A percentile compares a stretch with the other conserved stretches of the same genome.
Evolutionary conservation across 2,329 filamentous ascomycete genomes (phyloP).

Genomic region (Botrytis medusae): DNA sequence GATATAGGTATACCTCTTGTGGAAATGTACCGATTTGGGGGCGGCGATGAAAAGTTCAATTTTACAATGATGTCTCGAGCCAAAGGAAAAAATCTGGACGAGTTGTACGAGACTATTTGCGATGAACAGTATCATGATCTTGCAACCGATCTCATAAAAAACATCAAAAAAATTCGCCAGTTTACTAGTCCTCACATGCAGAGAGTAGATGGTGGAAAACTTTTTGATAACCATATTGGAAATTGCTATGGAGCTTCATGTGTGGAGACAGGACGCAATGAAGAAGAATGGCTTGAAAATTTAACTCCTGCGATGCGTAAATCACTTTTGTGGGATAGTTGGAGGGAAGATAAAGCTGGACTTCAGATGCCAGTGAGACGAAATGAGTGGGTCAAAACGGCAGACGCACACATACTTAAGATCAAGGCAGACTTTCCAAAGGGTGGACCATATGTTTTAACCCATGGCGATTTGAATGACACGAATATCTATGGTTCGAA

Average conservation of each 20-base stretch:
- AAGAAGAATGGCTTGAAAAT: slow-evolving; percentile 13
- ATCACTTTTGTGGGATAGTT: rapidly evolving
- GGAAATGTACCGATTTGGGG: slow-evolving; percentile 3
- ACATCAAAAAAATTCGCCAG: not conserved
- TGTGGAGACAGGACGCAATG: slow-evolving; percentile 3
- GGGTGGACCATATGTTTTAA: slow-evolving; percentile 12
- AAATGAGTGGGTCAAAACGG: not conserved
- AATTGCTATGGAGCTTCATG: not conserved
- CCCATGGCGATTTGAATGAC: not conserved
- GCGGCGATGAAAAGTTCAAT: not conserved
- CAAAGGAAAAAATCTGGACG: not conserved
- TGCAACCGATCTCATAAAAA: rapidly evolving
- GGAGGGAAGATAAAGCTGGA: rapidly evolving
- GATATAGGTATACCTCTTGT: not conserved
- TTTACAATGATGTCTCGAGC: slow-evolving; percentile 4
- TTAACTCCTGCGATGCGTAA: not conserved
- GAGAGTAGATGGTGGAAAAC: not conserved
- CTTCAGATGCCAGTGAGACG: not conserved
- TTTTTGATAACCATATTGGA: not conserved
- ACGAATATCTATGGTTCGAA: not conserved
- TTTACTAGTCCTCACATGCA: slow-evolving; percentile 5
- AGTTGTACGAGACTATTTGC: rapidly evolving
- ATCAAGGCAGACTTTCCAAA: not conserved
- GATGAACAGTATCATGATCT: not conserved
- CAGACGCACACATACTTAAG: not conserved